Evolutionary conservation across 495 filamentous ascomycete genomes (phyloP).

Genomic region (Aspergillus avenaceus): DNA sequence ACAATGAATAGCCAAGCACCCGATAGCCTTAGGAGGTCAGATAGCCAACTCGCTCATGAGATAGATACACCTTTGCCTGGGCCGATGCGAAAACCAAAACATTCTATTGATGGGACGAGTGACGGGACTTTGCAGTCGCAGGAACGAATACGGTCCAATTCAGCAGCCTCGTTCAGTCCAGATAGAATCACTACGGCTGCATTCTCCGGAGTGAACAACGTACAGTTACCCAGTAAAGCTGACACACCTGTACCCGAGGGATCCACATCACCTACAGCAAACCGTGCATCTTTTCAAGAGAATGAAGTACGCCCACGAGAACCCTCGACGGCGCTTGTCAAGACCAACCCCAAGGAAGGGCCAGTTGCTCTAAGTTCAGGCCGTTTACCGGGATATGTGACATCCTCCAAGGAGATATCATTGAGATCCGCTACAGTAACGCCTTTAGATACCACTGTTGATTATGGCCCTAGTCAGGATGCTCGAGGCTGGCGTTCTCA

Average conservation of each 20-base stretch:
- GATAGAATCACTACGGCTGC: slow-evolving; percentile 29
- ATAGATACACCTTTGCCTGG: slow-evolving; percentile 16
- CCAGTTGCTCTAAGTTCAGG: slow-evolving; percentile 15
- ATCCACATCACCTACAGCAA: slow-evolving; percentile 35
- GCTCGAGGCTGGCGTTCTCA: slow-evolving; percentile 19
- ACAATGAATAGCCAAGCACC: slow-evolving; percentile 15
- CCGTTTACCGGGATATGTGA: slow-evolving; percentile 32
- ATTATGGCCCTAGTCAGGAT: slow-evolving; percentile 13
- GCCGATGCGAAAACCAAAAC: slow-evolving; percentile 20
- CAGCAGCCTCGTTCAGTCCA: slow-evolving; percentile 34
- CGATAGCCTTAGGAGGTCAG: slow-evolving; percentile 26
- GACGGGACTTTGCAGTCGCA: slow-evolving; percentile 14
- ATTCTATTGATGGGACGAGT: slow-evolving; percentile 21
- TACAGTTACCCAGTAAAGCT: slow-evolving; percentile 20
- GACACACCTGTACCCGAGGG: slow-evolving; percentile 38
- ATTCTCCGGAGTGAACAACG: slow-evolving; percentile 27
- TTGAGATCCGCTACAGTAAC: slow-evolving; percentile 28
- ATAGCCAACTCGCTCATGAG: slow-evolving; percentile 26
- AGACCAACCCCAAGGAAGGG: slow-evolving; percentile 21
- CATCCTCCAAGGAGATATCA: slow-evolving; percentile 30
- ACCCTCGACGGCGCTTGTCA: slow-evolving; percentile 15
- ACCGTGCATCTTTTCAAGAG: slow-evolving; percentile 33
- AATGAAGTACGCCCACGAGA: slow-evolving; percentile 25
- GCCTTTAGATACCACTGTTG: slow-evolving; percentile 28
- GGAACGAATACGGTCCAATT: slow-evolving; percentile 28